Evolutionary conservation across 106 monocot species (phyloP), one percentile per base, ranked within the genome.

Genomic region (Platanthera guangdongensis): DNA sequence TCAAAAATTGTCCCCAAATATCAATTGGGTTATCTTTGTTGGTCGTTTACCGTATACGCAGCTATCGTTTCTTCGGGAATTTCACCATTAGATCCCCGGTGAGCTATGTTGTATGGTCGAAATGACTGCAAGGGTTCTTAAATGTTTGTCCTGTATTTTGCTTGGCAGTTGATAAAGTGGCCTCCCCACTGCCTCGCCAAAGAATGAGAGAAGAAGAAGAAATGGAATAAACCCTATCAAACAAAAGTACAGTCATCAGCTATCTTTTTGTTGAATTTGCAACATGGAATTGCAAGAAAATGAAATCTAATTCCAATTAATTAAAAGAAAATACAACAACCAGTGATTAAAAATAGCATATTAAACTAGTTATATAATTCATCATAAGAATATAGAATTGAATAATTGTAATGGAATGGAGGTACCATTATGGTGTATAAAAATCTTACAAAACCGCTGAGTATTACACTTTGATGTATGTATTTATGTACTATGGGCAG

Each of bases 71-170:
- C 93, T 84, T 96, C 95, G 22, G 90, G 95, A 82, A 87, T 74
- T 82, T 93, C 93, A 18, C 95, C 93, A 82, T 91, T 93, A 62
- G 95, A 95, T 19, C 95, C 95, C 51, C 95, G 81, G 72, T 95
- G 95, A 75, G 95, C 92, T 76, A 95, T 86, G 46, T 92, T 95
- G 70, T 82, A 95, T 12, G 88, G 90, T 9, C 90, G 80, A 71
- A 68, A 80, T 16, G 81, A 90, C 78, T 92, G 88, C 65, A 95
- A 52, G 50, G 85, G 83, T 54, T 81, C 78, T 54, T 76, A 75
- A 89, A 9, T 78, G 49, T 69, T 86, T 84, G 47, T 80, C 46
- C 15, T 78, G 60, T 25, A 69, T 3, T 64, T 88, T 88, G 54
- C 90, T 88, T 18, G 93, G 90, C 12, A 93, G 74, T n/a, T 84